Evolutionary conservation across 352 stramenopile species (phyloP).

Genomic region (Globisporangium takayamanum): DNA sequence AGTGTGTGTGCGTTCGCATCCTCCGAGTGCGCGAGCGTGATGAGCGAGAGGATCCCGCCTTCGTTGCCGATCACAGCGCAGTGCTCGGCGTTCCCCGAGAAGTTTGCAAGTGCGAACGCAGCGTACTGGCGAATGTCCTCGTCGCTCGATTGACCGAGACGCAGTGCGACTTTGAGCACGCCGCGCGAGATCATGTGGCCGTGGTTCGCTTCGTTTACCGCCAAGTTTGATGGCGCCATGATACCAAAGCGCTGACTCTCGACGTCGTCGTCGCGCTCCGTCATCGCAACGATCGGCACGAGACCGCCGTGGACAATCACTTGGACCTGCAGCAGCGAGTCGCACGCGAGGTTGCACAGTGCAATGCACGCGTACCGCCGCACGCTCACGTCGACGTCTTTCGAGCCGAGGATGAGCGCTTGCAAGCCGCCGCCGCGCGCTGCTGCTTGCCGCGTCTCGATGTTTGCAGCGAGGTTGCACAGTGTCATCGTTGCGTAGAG

Average conservation of each 20-base stretch:
- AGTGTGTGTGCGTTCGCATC: slow-evolving; percentile 90
- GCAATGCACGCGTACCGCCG: slow-evolving; percentile 92
- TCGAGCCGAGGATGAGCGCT: slow-evolving; percentile 80
- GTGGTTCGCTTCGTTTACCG: slow-evolving; percentile 93
- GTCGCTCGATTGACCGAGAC: slow-evolving; percentile 63
- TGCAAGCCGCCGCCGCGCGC: slow-evolving; percentile 90
- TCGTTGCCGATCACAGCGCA: slow-evolving; percentile 85
- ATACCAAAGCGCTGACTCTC: slow-evolving; percentile 90
- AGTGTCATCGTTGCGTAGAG: slow-evolving; percentile 94
- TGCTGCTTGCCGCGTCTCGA: slow-evolving; percentile 80
- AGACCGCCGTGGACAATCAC: slow-evolving; percentile 93
- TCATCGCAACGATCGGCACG: slow-evolving; percentile 79
- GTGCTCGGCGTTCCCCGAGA: slow-evolving; percentile 85
- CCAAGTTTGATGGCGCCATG: slow-evolving; percentile 94
- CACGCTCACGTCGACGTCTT: slow-evolving; percentile 84
- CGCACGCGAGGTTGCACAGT: slow-evolving; percentile 93
- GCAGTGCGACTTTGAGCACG: slow-evolving; percentile 76
- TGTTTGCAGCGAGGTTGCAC: slow-evolving; percentile 93
- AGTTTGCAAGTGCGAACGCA: slow-evolving; percentile 91
- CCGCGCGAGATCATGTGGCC: slow-evolving; percentile 85
- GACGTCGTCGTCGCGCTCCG: slow-evolving; percentile 43
- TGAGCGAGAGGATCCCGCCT: slow-evolving; percentile 88
- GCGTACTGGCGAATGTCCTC: slow-evolving; percentile 87
- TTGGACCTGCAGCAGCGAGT: slow-evolving; percentile 85
- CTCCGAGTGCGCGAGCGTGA: slow-evolving; percentile 84